phyloP scores from a whole-genome alignment of 2,329 filamentous ascomycete species.

The Cytospora leucostoma region DNA sequence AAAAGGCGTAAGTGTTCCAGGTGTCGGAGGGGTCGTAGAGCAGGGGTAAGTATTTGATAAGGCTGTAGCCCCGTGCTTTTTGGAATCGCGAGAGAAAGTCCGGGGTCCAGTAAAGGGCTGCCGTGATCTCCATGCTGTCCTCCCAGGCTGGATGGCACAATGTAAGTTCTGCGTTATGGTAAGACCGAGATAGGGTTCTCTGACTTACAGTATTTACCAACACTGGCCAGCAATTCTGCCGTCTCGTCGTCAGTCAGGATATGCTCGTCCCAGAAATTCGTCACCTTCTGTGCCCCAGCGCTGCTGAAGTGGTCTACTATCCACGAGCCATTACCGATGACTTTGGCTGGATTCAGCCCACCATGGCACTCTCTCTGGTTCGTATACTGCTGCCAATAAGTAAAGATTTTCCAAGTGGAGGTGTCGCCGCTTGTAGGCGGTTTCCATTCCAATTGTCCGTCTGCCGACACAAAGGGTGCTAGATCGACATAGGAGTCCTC shows the following conservation, averaged over 20 bases:
- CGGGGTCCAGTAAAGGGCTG: constrained; percentile 41
- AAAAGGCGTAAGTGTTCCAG: background rate
- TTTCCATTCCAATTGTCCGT: constrained; percentile 9
- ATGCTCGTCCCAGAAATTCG: constrained; percentile 42
- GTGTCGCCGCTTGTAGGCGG: background rate
- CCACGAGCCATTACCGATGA: constrained; percentile 32
- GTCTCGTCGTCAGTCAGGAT: constrained; percentile 9
- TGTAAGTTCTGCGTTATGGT: background rate
- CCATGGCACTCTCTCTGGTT: constrained; percentile 14
- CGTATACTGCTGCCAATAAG: constrained; percentile 18
- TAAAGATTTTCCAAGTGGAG: constrained; percentile 18
- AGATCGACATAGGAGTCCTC: constrained; percentile 21
- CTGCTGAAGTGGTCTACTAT: constrained; percentile 40
- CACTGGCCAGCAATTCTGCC: constrained; percentile 3
- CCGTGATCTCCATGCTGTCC: constrained; percentile 39
- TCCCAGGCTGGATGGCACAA: constrained; percentile 33
- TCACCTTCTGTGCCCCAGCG: constrained; percentile 39
- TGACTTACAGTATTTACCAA: constrained; percentile 9
- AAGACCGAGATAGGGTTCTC: no score
- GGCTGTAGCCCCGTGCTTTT: constrained; percentile 36
- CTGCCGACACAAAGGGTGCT: constrained; percentile 12
- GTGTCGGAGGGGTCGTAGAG: constrained; percentile 26
- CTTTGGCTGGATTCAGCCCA: constrained; percentile 9
- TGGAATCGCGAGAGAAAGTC: constrained; percentile 36
- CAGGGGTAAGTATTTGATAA: constrained; percentile 39